Evolutionary conservation across 768 basidiomycete genomes (phyloP), one percentile per base, ranked within the genome.

Genomic region (Lentinus tigrinus): DNA sequence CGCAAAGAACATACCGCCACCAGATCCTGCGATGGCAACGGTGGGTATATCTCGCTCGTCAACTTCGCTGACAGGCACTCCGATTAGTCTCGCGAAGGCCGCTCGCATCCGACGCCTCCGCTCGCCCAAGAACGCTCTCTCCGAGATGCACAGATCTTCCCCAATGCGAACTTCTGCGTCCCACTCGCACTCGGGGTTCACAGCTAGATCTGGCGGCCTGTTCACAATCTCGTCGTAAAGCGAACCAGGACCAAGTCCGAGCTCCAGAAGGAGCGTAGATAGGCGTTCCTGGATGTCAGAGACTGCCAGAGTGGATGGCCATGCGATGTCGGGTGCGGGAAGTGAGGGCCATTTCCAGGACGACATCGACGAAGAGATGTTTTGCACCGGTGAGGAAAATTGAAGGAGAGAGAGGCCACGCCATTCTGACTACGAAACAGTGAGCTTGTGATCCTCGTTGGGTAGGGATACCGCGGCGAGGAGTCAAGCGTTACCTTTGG

Each of bases 101-200:
- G 47, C 43, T 14, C 42, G 40, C 64, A 69, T 65, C 16, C 43
- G 46, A 21, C 65, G 51, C 61, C 42, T 54, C 1, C 67, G 63
- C 40, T 65, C 65, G 13, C 56, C 53, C 1, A 69, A 40, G 21
- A 67, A 69, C 21, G 61, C 67, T 6, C 65, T 52, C 44, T 69
- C 67, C 14, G 65, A 47, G 11, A 69, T 23, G 19, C 67, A 67
- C 46, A 69, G 24, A 19, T 69, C 65, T 31, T 67, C 61, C 17
- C 67, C 67, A 8, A 69, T 49, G n/a, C 67, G 61, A 10, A 69
- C 67, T 26, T 63, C 63, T 6, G 67, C 67, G 42, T 69, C 67
- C 67, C 67, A 69, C 13, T 69, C 65, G 24, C 63, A 56, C 40
- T 69, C 67, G 4, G 67, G 67, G 26, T 69, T 48, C 11, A 67